A percentile compares a stretch with the other conserved stretches of the same genome.
phyloP scores from a whole-genome alignment of 2,329 filamentous ascomycete genomes.

The Ascochyta koolunga region DNA sequence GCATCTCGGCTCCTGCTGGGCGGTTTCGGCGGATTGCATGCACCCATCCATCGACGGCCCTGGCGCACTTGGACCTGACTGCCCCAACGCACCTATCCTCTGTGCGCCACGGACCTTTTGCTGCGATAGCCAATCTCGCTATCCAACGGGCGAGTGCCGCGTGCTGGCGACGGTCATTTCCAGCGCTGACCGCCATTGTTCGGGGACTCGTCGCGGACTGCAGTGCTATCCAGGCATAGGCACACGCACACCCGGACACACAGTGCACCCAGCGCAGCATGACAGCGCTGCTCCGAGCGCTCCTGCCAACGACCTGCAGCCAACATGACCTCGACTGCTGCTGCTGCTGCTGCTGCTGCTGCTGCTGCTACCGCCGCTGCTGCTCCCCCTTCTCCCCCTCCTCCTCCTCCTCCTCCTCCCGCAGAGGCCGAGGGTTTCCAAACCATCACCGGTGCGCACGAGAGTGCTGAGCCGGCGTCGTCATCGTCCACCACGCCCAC shows the following conservation, averaged over 20 bases:
- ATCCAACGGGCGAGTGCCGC: constrained; percentile 43
- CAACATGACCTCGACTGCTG: constrained; percentile 26
- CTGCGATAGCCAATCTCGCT: constrained; percentile 28
- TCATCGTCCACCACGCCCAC: constrained; percentile 21
- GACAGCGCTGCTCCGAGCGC: constrained; percentile 30
- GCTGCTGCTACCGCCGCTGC: no score
- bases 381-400: no score
- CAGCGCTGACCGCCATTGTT: constrained; percentile 36
- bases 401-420: neutral
- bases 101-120: constrained; percentile 34
- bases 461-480: constrained; percentile 47
- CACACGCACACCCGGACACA: constrained; percentile 15
- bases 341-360: neutral
- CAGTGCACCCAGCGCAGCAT: constrained; percentile 35
- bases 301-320: constrained; percentile 38
- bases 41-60: neutral
- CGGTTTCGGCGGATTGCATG: constrained; percentile 1
- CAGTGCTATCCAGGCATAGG: constrained; percentile 28
- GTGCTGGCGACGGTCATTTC: constrained; percentile 26
- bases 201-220: constrained; percentile 26
- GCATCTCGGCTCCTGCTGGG: constrained; percentile 25
- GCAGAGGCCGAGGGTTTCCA: constrained; percentile 35
- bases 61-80: constrained; percentile 11
- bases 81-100: constrained; percentile 12
- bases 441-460: constrained; percentile 44